Percentiles rank a stretch among this genome's conserved stretches.
These are phyloP conservation scores for Lycium barbarum DNA, from an alignment of 257 asterid species.

Conservation along the genomic window DNA sequence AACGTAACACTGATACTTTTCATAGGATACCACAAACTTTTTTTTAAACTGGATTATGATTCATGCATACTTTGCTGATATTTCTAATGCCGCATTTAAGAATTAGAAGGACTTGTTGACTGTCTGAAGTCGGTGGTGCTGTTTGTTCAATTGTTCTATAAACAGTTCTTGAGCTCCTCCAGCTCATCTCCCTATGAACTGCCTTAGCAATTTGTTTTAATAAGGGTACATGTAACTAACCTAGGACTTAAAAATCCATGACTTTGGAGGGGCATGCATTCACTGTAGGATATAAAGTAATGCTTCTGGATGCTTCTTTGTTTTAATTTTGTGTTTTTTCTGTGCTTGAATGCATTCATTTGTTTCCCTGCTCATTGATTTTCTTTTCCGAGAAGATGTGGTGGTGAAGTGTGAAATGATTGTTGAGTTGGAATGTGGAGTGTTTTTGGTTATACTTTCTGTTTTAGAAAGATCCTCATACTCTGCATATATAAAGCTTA, in stretches of 20 bases:
- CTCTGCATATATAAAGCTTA: background rate
- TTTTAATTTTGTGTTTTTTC: background rate
- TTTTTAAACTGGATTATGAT: background rate
- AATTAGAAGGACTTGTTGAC: background rate
- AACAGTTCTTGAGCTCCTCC: background rate
- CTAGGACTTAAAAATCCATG: background rate
- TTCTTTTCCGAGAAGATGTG: slow-evolving; percentile 9
- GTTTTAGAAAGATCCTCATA: background rate
- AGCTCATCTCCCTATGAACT: background rate
- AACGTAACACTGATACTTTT: background rate
- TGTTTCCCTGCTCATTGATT: background rate
- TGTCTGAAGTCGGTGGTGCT: background rate
- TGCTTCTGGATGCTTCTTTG: background rate
- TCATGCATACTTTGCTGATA: background rate
- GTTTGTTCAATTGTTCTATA: background rate
- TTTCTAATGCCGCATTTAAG: background rate
- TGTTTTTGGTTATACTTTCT: background rate
- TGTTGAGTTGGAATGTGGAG: background rate
- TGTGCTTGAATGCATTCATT: background rate
- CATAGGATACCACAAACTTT: background rate
- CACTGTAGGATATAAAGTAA: background rate
- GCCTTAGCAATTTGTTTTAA: background rate
- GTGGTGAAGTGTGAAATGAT: background rate
- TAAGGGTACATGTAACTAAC: background rate
- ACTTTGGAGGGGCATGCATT: background rate